phyloP scores from a whole-genome alignment of 2,329 filamentous ascomycete species.

The Penicillium sp. region DNA sequence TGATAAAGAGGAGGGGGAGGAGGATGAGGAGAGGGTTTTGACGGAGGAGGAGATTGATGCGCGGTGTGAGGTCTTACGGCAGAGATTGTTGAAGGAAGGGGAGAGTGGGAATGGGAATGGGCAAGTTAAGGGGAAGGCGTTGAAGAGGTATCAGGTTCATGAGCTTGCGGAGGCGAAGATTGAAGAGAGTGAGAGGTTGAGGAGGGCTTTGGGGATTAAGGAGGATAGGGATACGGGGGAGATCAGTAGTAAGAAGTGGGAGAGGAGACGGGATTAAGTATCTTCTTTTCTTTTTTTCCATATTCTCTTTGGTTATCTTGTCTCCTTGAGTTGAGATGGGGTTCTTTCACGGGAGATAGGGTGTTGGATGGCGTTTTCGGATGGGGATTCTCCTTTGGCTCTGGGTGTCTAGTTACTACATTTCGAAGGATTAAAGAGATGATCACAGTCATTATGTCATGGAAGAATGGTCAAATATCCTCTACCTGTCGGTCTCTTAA shows the following conservation, averaged over 20 bases:
- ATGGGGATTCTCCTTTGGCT: constrained; percentile 1
- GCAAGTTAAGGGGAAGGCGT: constrained; percentile 42
- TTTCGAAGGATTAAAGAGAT: no score
- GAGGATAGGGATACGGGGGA: constrained; percentile 85
- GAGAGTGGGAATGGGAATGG: constrained; percentile 41
- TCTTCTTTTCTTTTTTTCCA: neutral
- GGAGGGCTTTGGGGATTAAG: constrained; percentile 82
- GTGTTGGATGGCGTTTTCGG: constrained; percentile 4
- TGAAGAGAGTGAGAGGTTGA: constrained; percentile 84
- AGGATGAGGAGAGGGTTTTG: constrained; percentile 68
- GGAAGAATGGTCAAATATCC: no score
- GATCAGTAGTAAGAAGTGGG: constrained; percentile 27
- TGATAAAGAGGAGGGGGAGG: constrained; percentile 27
- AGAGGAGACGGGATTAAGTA: constrained; percentile 17
- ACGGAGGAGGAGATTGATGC: constrained; percentile 81
- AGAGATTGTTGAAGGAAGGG: constrained; percentile 60
- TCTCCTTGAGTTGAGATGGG: no score
- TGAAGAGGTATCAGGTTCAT: constrained; percentile 94
- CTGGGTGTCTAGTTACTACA: neutral
- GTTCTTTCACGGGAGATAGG: neutral
- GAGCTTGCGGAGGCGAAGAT: constrained; percentile 96
- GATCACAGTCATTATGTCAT: no score
- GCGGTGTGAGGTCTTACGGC: constrained; percentile 64
- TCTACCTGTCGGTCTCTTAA: no score
- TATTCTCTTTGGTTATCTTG: neutral